These are phyloP conservation scores for Wickerhamiella alocasiicola DNA, from an alignment of 805 yeast genomes.

Conservation along the genomic window DNA sequence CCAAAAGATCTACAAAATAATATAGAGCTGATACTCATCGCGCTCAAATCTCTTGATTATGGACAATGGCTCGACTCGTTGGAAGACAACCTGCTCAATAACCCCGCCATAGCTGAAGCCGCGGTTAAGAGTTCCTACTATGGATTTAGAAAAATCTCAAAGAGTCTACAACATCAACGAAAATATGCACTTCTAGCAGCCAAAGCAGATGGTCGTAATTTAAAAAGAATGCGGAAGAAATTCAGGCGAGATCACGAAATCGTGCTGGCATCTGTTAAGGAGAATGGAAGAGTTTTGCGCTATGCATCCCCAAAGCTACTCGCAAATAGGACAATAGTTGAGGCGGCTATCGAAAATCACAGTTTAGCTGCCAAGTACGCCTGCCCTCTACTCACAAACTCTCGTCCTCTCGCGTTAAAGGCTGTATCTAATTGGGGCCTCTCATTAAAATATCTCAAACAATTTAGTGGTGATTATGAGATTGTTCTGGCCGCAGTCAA, in stretches of 20 bases:
- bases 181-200: background rate
- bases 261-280: slow-evolving; percentile 1
- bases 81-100: background rate
- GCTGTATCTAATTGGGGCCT: slow-evolving; percentile 3
- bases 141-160: background rate
- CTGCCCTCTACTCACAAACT: background rate
- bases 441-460: background rate
- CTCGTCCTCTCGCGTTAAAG: background rate
- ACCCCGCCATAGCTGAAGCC: background rate
- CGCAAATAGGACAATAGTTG: background rate
- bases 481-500: background rate
- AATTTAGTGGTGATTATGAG: slow-evolving; percentile 1
- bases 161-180: background rate
- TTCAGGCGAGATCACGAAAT: background rate
- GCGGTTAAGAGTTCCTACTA: background rate
- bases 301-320: background rate
- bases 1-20: background rate
- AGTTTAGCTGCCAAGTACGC: background rate
- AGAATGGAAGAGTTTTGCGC: background rate
- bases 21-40: background rate
- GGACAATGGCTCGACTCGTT: background rate
- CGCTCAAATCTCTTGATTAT: background rate
- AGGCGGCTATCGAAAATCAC: slow-evolving; percentile 1
- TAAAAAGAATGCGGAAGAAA: background rate
- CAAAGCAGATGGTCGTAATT: background rate